Evolutionary conservation across 345 rosid genomes (phyloP), one percentile per base, ranked within the genome.

Genomic region (Firmiana major): DNA sequence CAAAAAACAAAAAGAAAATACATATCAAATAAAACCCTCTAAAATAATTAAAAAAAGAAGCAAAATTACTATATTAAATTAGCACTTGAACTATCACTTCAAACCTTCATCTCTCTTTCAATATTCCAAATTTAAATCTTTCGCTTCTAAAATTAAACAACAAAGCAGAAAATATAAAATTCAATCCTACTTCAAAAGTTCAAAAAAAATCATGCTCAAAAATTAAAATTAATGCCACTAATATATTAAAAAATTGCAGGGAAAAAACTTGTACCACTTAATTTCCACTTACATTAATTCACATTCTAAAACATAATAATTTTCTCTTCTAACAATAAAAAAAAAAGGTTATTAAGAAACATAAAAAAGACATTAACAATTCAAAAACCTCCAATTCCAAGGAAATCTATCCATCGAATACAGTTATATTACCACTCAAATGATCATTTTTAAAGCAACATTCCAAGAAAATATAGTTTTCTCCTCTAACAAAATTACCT

Each of bases 401-500:
- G 49, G 9, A 65, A 40, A 65, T 21, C 28, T 40, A 64, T 36
- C 4, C 10, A 64, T 15, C 0, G 19, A 8, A 63, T 19, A 19
- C 48, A 9, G 38, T 38, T 36, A 38, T n/a, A 38, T 1, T 64
- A 19, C 15, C 16, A 17, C 7, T 64, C 21, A 64, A 36, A 64
- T 36, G 9, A 64, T 38, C 48, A 5, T 36, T 64, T 3, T 4
- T 1, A 13, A 24, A 68, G 54, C 73, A 45, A 13, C 13, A 45
- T 68, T 68, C 55, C 57, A 15, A 68, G 24, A 15, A 42, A 42
- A 21, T 66, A 42, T 5, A n/a, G n/a, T 13, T 10, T 34, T 63
- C 21, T 31, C 34, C 9, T 43, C 34, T 43, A 0, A 69, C 26
- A 68, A 22, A 13, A 48, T 8, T 76, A 93, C 98, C 88, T 90